phyloP scores from a whole-genome alignment of 768 basidiomycete genomes.

The Leccinum arenicola region DNA sequence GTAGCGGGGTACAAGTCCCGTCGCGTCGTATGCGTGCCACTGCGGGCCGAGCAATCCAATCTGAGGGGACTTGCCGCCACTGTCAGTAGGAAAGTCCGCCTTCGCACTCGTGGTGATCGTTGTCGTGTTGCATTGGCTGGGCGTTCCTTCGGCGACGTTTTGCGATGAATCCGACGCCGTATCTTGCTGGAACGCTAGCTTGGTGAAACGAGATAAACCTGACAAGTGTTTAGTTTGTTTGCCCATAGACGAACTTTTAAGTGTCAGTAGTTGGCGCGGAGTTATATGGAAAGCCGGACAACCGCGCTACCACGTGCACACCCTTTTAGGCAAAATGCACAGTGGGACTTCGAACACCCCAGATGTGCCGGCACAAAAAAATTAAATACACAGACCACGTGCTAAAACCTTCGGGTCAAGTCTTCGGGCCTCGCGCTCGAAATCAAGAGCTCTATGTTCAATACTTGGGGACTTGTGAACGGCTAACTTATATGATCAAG shows the following conservation, averaged over 20 bases:
- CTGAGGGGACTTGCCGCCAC: slow-evolving; percentile 21
- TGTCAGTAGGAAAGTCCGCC: background rate
- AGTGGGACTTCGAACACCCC: too few species aligned
- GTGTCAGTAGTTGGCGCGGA: slow-evolving; percentile 1
- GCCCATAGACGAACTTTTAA: slow-evolving; percentile 28
- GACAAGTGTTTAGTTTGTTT: slow-evolving; percentile 41
- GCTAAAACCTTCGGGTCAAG: too few species aligned
- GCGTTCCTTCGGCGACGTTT: slow-evolving; percentile 1
- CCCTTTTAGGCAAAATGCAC: too few species aligned
- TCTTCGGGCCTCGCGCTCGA: too few species aligned
- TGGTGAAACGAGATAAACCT: slow-evolving; percentile 44
- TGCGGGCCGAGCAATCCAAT: slow-evolving; percentile 27
- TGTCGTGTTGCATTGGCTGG: background rate
- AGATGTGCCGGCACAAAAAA: too few species aligned
- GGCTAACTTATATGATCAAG: too few species aligned
- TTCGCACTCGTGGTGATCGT: background rate
- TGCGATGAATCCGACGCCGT: slow-evolving; percentile 1
- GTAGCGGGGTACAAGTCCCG: slow-evolving; percentile 72
- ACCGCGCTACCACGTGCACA: too few species aligned
- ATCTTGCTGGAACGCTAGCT: slow-evolving; percentile 34
- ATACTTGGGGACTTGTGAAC: too few species aligned
- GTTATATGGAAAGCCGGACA: background rate
- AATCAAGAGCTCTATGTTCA: too few species aligned
- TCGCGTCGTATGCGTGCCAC: slow-evolving; percentile 58
- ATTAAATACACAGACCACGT: too few species aligned